Percentiles rank a stretch among this genome's conserved stretches.
Evolutionary conservation across 139 green algal species (phyloP).

Genomic region (Tetratostichococcus sp.): DNA sequence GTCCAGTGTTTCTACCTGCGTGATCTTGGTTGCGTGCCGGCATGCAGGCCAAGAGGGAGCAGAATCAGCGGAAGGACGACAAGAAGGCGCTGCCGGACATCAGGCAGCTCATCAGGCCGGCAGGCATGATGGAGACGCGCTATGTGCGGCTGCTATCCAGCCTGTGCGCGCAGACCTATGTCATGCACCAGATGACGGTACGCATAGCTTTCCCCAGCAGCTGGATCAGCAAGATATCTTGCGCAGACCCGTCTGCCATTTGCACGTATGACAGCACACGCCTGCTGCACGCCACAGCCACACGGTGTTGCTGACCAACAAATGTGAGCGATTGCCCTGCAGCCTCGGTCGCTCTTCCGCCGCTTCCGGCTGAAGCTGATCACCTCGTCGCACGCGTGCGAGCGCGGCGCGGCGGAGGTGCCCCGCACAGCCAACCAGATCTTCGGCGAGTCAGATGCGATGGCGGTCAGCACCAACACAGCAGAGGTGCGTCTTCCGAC

Average conservation of each 20-base stretch:
- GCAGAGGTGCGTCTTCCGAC: not conserved
- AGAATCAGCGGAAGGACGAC: not conserved
- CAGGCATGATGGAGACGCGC: constrained; percentile 50
- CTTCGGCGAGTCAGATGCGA: constrained; percentile 57
- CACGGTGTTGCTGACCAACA: too few species aligned
- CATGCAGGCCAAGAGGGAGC: not conserved
- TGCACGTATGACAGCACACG: too few species aligned
- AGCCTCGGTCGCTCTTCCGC: constrained; percentile 23
- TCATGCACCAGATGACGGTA: constrained; percentile 42
- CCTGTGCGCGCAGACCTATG: constrained; percentile 54
- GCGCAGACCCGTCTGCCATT: too few species aligned
- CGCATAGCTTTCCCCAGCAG: too few species aligned
- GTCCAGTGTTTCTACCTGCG: too few species aligned
- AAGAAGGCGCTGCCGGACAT: constrained; percentile 40
- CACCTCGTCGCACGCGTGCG: constrained; percentile 58
- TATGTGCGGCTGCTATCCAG: constrained; percentile 55
- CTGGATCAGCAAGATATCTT: too few species aligned
- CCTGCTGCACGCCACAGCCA: too few species aligned
- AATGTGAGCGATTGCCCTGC: too few species aligned
- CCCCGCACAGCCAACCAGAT: constrained; percentile 32
- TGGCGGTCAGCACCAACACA: constrained; percentile 31
- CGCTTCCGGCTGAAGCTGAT: constrained; percentile 60
- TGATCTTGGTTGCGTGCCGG: too few species aligned
- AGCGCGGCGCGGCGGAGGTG: constrained; percentile 28
- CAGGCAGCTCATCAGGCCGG: constrained; percentile 36